Evolutionary conservation across 2,329 filamentous ascomycete species (phyloP), one percentile per base, ranked within the genome.

Genomic region (Penicillium sp.): DNA sequence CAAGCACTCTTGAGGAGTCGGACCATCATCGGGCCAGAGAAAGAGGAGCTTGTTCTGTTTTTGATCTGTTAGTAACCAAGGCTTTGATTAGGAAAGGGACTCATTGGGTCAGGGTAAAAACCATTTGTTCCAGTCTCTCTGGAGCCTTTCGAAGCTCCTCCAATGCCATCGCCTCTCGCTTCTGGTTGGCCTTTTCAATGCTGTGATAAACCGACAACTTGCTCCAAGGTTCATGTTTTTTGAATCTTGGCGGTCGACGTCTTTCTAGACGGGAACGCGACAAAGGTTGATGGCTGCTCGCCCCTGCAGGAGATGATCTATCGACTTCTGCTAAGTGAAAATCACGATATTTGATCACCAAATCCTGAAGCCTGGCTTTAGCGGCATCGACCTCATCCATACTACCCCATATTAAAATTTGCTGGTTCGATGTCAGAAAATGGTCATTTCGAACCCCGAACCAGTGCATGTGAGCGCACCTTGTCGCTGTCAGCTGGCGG

Each of bases 11-110:
- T 67, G 59, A 3, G 73, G 57, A 0, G 66, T 59, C 33, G 70
- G 68, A 5, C 76, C 72, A 29, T 70, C 61, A 1, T 57, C 51
- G 3, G 74, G 75, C 76, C 74, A 77, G 18, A 38, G 11, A 9
- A 55, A 55, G 4, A 47, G 34, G 9, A 50, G 18, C 50, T 57
- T 36, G 9, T n/a, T 35, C 24, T 46, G 5, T 26, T 34, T 18
- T 18, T 18, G 18, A 18, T 18, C 18, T 18, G 18, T 18, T 18
- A 18, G 18, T 18, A 18, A 18, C 18, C 18, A 18, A 18, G 18
- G 18, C 18, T 18, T 18, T 18, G 18, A 18, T 18, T 18, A 18
- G 3, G 18, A 18, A 18, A 18, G 18, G 18, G 18, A 3, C 18
- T 3, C 13, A 11, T 47, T 18, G 11, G 27, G 8, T 39, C 29